Percentiles rank a stretch among this genome's conserved stretches.
Conservation (phyloP, 768 basidiomycete genomes). For the Amanita pseudoporphyria region DNA sequence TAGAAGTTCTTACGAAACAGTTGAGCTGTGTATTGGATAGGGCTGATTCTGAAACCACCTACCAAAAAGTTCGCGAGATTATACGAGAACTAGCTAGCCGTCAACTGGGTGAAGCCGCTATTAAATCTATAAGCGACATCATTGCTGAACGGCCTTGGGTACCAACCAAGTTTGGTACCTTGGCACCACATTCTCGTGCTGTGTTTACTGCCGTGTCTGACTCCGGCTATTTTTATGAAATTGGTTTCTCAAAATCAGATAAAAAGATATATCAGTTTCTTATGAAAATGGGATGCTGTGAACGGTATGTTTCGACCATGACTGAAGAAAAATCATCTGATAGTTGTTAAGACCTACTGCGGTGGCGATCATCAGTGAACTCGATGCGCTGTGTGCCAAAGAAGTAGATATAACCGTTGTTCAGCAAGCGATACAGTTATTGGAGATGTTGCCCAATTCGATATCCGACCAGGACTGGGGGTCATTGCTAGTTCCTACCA, state of each 20-base stretch:
- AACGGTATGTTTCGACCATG: constrained; percentile 18
- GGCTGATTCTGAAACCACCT: constrained; percentile 1
- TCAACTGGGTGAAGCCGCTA: constrained; percentile 11
- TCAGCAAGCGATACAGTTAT: constrained; percentile 17
- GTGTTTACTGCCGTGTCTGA: neutral
- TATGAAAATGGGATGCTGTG: constrained; percentile 26
- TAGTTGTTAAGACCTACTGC: constrained; percentile 20
- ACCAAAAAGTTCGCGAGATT: constrained; percentile 15
- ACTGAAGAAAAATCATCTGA: neutral
- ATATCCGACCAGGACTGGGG: constrained; percentile 16
- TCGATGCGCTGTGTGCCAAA: constrained; percentile 13
- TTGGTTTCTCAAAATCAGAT: constrained; percentile 14
- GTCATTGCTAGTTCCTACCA: constrained; percentile 27
- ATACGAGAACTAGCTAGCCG: constrained; percentile 23
- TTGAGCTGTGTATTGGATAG: constrained; percentile 17
- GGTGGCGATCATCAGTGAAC: constrained; percentile 17
- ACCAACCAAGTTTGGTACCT: constrained; percentile 12
- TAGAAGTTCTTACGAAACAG: constrained; percentile 24
- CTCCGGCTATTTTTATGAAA: constrained; percentile 17
- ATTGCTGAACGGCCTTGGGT: constrained; percentile 22
- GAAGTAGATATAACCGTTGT: constrained; percentile 10
- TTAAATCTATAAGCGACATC: constrained; percentile 10
- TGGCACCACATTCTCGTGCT: constrained; percentile 1
- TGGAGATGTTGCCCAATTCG: constrained; percentile 19
- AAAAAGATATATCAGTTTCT: constrained; percentile 16